Base-by-base conservation (phyloP, 2,329 filamentous ascomycete genomes). In the Nigrograna mackinnonii region DNA sequence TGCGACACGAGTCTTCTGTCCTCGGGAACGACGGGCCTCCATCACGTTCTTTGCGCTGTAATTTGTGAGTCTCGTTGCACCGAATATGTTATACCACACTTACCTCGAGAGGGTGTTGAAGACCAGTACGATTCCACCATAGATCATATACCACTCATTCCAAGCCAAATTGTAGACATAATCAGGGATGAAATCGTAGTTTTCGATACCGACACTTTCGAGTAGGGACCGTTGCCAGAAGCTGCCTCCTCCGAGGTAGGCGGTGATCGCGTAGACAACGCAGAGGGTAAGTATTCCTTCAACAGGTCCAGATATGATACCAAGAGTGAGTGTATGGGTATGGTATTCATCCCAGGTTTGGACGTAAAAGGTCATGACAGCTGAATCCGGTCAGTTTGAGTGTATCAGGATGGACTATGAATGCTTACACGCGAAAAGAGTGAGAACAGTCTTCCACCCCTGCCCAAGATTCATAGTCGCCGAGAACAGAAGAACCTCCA, bases 311-410 rank as follows among this genome's bases (percentile, higher is more conserved):
- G 92, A 96, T 54, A 99, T 79, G 49, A 97, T 75, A 45, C 94
- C 94, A 5, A 99, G 82, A 2, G 91, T 96, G 35, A 99, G 81
- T 3, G 91, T 94, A 70, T 96, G 91, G 38, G 94, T 99, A 73
- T 97, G 92, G 73, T 97, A 99, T 69, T 97, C 94, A 64, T 99
- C 94, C 94, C 94, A 99, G 22, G 94, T 97, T 69, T 97, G 94
- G 31, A 97, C 87, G 69, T 97, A 97, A 71, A 99, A 99, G n/a
- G 94, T 96, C 58, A 95, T 77, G 45, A 92, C 83, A 5, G 88
- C 86, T 90, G 47, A 6, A n/a, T n/a, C n/a, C n/a, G n/a, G n/a
- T n/a, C n/a, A n/a, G n/a, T n/a, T n/a, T n/a, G n/a, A n/a, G 11
- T 11, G 9, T 13, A 34, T 34, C 17, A 34, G 31, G 24, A 28